Conservation (phyloP, 805 yeast species). For the Cephaloascus albidus region DNA sequence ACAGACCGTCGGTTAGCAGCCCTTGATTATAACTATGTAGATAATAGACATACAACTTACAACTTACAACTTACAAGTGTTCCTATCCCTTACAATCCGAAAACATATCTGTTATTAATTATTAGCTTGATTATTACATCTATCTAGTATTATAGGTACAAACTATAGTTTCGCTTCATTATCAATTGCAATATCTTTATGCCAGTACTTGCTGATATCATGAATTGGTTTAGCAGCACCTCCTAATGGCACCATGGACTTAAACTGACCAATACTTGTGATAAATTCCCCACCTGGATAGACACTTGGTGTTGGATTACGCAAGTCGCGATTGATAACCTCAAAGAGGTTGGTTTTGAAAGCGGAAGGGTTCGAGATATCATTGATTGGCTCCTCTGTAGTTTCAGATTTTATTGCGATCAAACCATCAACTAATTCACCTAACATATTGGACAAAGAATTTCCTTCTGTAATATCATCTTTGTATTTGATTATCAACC, state of each 20-base stretch:
- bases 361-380: neutral
- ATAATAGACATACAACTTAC: too few relatives aligned
- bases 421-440: neutral
- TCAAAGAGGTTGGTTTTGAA: conserved; percentile 4
- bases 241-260: conserved; percentile 41
- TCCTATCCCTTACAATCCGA: too few relatives aligned
- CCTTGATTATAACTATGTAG: too few relatives aligned
- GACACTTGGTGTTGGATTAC: conserved; percentile 20
- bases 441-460: neutral
- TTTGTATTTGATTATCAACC: neutral
- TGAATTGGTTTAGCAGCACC: conserved; percentile 51
- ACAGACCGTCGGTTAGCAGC: too few relatives aligned
- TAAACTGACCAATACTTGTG: conserved; percentile 42
- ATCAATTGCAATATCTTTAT: too few relatives aligned
- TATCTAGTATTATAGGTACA: too few relatives aligned
- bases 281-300: conserved; percentile 44
- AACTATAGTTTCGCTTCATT: too few relatives aligned
- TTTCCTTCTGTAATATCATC: neutral
- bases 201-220: conserved; percentile 10
- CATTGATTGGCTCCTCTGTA: conserved; percentile 1
- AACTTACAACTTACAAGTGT: too few relatives aligned
- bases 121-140: too few relatives aligned
- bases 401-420: neutral
- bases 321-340: conserved; percentile 9
- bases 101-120: too few relatives aligned